A percentile compares a stretch with the other conserved stretches of the same genome.
Conservation (phyloP, 139 green algal genomes). For the Cymbomonas tetramitiformis region DNA sequence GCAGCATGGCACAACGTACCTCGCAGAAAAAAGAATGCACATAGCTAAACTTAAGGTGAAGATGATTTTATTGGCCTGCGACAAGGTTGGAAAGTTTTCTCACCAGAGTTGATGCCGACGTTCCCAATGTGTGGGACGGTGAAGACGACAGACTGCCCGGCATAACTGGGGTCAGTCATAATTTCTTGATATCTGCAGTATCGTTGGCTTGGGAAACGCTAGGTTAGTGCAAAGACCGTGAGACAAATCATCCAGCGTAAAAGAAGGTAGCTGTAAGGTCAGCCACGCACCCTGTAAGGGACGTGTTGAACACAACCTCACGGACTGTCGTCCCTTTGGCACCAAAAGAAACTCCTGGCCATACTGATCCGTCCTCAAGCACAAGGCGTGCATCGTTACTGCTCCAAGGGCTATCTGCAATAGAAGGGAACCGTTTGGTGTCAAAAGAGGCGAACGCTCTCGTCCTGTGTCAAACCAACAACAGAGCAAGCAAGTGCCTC, state of each 20-base stretch:
- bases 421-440: too few relatives aligned
- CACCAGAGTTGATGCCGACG: conserved; percentile 84
- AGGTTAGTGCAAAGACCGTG: not conserved
- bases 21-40: too few relatives aligned
- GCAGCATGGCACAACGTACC: too few relatives aligned
- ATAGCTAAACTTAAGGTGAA: too few relatives aligned
- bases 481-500: too few relatives aligned
- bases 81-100: too few relatives aligned
- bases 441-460: too few relatives aligned
- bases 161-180: conserved; percentile 92
- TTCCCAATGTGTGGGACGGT: conserved; percentile 96
- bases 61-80: too few relatives aligned
- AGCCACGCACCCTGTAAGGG: conserved; percentile 51
- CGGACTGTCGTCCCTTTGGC: conserved; percentile 57
- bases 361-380: conserved; percentile 84
- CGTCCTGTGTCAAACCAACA: too few relatives aligned
- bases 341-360: conserved; percentile 67
- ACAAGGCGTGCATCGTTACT: conserved; percentile 57
- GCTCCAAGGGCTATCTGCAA: too few relatives aligned
- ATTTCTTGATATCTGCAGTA: conserved; percentile 88
- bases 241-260: not conserved
- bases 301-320: conserved; percentile 97
- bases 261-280: conserved; percentile 1
- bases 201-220: not conserved
- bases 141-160: conserved; percentile 86